phyloP scores from a whole-genome alignment of 2,329 filamentous ascomycete species.

The Lachnellula hyalina region DNA sequence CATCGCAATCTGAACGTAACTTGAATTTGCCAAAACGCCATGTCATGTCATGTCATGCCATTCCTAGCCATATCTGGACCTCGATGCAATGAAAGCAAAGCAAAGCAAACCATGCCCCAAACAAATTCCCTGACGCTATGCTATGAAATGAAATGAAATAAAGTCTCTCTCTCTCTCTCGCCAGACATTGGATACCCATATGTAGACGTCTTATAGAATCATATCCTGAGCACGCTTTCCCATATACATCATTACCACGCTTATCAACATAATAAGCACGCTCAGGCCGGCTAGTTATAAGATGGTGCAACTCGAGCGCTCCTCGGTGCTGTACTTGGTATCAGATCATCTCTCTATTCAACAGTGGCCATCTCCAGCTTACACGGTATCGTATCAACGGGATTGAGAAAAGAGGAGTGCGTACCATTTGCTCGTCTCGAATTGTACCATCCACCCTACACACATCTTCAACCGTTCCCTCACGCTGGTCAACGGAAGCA shows the following conservation, averaged over 20 bases:
- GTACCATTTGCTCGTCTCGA: constrained; percentile 24
- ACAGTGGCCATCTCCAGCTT: neutral
- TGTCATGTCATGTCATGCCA: too few relatives aligned
- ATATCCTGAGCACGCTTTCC: neutral
- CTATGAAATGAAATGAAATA: neutral
- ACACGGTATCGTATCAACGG: neutral
- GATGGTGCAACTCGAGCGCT: neutral
- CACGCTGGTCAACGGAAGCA: constrained; percentile 70
- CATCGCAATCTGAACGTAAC: too few relatives aligned
- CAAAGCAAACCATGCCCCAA: neutral
- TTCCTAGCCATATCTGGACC: neutral
- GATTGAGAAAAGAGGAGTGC: constrained; percentile 4
- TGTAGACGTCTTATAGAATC: neutral
- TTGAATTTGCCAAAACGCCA: too few relatives aligned
- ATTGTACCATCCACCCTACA: constrained; percentile 67
- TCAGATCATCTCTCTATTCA: neutral
- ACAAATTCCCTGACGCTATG: neutral
- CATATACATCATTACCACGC: neutral
- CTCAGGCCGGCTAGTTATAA: constrained; percentile 1
- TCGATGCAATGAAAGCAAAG: neutral
- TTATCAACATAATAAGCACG: neutral
- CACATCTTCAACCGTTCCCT: constrained; percentile 79
- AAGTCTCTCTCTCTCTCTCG: neutral
- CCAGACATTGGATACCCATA: neutral
- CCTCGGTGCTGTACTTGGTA: neutral